These are phyloP conservation scores for Gymnopilus dilepis DNA, from an alignment of 768 basidiomycete genomes.

Conservation along the genomic window DNA sequence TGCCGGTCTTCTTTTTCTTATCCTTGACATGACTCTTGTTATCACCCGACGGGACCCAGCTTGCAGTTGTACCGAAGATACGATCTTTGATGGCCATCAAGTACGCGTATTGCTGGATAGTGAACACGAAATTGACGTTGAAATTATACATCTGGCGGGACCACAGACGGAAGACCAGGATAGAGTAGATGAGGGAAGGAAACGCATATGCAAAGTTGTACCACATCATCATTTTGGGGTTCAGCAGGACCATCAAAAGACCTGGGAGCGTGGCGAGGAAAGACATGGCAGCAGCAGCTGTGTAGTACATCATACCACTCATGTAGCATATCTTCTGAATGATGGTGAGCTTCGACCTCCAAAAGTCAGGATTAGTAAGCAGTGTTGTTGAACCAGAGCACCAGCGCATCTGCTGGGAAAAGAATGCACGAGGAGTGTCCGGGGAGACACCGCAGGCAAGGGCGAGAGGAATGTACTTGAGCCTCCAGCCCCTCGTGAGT, in stretches of 20 bases:
- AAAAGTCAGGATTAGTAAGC: slow-evolving; percentile 32
- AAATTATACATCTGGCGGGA: slow-evolving; percentile 31
- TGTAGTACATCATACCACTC: slow-evolving; percentile 34
- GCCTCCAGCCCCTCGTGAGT: slow-evolving; percentile 30
- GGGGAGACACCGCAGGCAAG: slow-evolving; percentile 34
- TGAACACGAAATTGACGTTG: slow-evolving; percentile 33
- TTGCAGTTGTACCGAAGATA: slow-evolving; percentile 31
- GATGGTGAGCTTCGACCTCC: slow-evolving; percentile 30
- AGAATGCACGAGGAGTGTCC: slow-evolving; percentile 32
- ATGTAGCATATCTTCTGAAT: slow-evolving; percentile 34
- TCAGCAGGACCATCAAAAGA: slow-evolving; percentile 28
- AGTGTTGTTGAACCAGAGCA: slow-evolving; percentile 33
- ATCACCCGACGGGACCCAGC: slow-evolving; percentile 34
- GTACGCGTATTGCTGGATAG: slow-evolving; percentile 34
- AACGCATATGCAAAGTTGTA: slow-evolving; percentile 33
- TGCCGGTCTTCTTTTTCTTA: slow-evolving; percentile 28
- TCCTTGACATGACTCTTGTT: slow-evolving; percentile 27
- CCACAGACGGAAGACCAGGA: slow-evolving; percentile 33
- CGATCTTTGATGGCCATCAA: slow-evolving; percentile 36
- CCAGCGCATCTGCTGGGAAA: slow-evolving; percentile 38
- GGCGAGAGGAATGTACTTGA: slow-evolving; percentile 34
- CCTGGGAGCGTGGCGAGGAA: slow-evolving; percentile 31
- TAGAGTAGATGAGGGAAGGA: slow-evolving; percentile 32
- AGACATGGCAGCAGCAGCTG: slow-evolving; percentile 29
- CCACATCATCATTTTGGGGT: slow-evolving; percentile 30